These are phyloP conservation scores for Fomitopsis betulina DNA, from an alignment of 1,284 basidiomycete species.

Conservation along the genomic window DNA sequence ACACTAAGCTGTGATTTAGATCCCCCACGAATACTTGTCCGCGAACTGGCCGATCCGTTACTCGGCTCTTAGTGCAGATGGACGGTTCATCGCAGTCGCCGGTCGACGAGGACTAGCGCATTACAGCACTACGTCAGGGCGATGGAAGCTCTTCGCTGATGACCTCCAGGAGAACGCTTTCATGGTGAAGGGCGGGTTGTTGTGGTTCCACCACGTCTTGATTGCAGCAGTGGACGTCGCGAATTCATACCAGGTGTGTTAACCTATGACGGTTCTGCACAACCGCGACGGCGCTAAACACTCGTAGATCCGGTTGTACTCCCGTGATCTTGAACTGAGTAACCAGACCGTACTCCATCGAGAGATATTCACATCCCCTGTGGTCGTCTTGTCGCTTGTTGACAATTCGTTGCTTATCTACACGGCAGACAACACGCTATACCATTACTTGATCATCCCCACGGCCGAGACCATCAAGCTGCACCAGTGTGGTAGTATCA, in stretches of 20 bases:
- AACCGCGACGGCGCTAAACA: background rate
- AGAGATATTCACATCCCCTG: slow-evolving; percentile 73
- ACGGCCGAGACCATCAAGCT: slow-evolving; percentile 82
- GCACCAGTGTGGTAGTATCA: slow-evolving; percentile 92
- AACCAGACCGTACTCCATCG: slow-evolving; percentile 83
- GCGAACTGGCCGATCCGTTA: slow-evolving; percentile 95
- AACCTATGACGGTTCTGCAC: slow-evolving; percentile 1
- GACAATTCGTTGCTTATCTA: slow-evolving; percentile 98
- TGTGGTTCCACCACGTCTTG: slow-evolving; percentile 97
- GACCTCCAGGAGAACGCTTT: slow-evolving; percentile 90
- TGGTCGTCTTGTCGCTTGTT: slow-evolving; percentile 85
- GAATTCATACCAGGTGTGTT: slow-evolving; percentile 69
- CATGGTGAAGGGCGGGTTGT: slow-evolving; percentile 83
- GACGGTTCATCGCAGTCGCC: slow-evolving; percentile 89
- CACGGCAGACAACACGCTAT: slow-evolving; percentile 92
- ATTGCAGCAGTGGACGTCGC: slow-evolving; percentile 87
- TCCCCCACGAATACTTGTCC: slow-evolving; percentile 88
- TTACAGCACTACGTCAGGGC: slow-evolving; percentile 89
- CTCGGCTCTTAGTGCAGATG: slow-evolving; percentile 89
- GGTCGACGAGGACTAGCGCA: slow-evolving; percentile 90
- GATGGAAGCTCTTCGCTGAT: slow-evolving; percentile 91
- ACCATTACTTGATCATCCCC: slow-evolving; percentile 90
- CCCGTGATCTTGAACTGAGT: slow-evolving; percentile 90
- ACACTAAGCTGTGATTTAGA: slow-evolving; percentile 33
- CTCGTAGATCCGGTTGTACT: slow-evolving; percentile 84